These are phyloP conservation scores for Rhodotorula sp. DNA, from an alignment of 1,284 basidiomycete species.

Conservation along the genomic window DNA sequence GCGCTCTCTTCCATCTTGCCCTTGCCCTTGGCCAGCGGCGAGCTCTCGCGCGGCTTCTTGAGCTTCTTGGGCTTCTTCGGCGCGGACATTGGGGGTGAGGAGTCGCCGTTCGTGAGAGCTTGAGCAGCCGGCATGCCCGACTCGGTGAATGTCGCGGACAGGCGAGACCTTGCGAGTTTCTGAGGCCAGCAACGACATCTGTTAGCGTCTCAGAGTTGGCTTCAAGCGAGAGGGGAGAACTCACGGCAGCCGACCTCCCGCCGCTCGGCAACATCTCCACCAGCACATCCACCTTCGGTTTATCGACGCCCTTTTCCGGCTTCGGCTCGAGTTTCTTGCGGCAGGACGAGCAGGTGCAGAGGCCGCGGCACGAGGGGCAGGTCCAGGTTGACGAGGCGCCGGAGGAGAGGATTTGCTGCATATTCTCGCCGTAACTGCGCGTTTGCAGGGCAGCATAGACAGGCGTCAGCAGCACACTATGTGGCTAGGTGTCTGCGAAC, in stretches of 20 bases:
- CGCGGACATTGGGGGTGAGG: background rate
- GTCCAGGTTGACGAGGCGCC: constrained; percentile 10
- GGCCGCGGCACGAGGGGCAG: constrained; percentile 17
- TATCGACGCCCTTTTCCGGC: background rate
- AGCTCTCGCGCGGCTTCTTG: background rate
- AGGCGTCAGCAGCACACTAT: background rate
- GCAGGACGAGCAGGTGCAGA: constrained; percentile 23
- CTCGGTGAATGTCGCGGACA: constrained; percentile 1
- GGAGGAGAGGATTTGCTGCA: background rate
- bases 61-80: constrained; percentile 7
- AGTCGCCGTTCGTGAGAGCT: background rate
- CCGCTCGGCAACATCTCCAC: background rate
- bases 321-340: constrained; percentile 4
- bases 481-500: background rate
- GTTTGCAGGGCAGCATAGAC: background rate
- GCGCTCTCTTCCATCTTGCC: background rate
- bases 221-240: too few species aligned
- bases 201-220: too few species aligned
- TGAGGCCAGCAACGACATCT: background rate
- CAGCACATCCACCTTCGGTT: background rate
- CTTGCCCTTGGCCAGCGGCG: background rate
- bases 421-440: constrained; percentile 13
- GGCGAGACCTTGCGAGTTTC: background rate
- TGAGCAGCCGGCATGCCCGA: background rate
- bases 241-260: constrained; percentile 3